Conservation (phyloP, 495 filamentous ascomycete species). For the Daldinia concentrica region DNA sequence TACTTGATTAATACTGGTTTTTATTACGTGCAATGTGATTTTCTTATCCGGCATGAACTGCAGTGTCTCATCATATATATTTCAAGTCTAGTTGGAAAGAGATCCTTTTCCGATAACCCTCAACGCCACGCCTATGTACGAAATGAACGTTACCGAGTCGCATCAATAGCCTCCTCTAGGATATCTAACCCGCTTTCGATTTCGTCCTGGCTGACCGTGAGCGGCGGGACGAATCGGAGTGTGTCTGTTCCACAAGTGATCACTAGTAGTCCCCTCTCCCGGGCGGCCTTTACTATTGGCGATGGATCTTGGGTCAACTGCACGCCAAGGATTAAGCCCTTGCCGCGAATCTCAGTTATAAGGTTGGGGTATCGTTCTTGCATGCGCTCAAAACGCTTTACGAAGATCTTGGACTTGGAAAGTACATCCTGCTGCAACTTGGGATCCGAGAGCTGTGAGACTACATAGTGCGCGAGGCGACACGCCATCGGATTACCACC, state of each 20-base stretch:
- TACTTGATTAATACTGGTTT: too few relatives aligned
- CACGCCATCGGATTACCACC: constrained; percentile 93
- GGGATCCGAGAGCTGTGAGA: constrained; percentile 73
- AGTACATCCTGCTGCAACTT: constrained; percentile 71
- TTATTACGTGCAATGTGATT: neutral
- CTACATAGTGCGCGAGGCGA: constrained; percentile 82
- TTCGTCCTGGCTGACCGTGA: constrained; percentile 79
- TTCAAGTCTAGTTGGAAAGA: constrained; percentile 9
- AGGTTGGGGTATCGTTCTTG: constrained; percentile 73
- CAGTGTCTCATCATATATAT: neutral
- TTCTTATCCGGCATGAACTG: neutral
- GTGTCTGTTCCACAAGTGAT: constrained; percentile 94
- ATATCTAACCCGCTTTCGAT: constrained; percentile 79
- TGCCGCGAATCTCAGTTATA: constrained; percentile 80
- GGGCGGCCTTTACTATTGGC: constrained; percentile 78
- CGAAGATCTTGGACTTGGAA: constrained; percentile 71
- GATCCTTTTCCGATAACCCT: constrained; percentile 17
- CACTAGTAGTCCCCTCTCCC: constrained; percentile 87
- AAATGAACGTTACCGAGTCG: constrained; percentile 39
- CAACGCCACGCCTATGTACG: constrained; percentile 25
- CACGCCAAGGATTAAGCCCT: constrained; percentile 83
- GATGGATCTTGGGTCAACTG: constrained; percentile 78
- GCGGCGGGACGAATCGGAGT: constrained; percentile 83
- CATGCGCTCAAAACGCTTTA: constrained; percentile 68
- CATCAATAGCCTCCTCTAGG: constrained; percentile 75